These are phyloP conservation scores for Ensete ventricosum DNA, from an alignment of 176 grass and related monocot species.

Conservation along the genomic window DNA sequence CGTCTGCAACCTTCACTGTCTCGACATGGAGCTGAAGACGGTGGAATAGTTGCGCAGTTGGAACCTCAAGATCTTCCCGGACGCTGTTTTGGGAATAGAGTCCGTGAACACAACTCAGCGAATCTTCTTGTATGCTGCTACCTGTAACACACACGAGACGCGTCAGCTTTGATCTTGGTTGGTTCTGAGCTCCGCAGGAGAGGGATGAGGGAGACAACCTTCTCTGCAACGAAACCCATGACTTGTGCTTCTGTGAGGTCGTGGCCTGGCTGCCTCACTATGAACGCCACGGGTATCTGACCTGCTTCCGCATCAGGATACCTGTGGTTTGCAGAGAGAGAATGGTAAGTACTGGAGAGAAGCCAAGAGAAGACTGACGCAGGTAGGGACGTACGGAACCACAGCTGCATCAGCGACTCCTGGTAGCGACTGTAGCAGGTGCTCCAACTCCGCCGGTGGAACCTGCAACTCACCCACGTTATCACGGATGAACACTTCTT, in stretches of 20 bases:
- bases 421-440: conserved; percentile 43
- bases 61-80: conserved; percentile 56
- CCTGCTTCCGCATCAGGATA: conserved; percentile 85
- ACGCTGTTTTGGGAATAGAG: conserved; percentile 45
- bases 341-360: not conserved
- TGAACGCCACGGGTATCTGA: conserved; percentile 71
- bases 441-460: conserved; percentile 59
- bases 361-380: not conserved
- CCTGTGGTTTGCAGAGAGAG: conserved; percentile 21
- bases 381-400: conserved; percentile 37
- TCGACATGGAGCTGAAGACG: not conserved
- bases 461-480: conserved; percentile 30
- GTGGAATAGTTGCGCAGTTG: conserved; percentile 18
- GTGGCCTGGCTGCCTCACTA: conserved; percentile 48
- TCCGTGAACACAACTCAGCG: conserved; percentile 46
- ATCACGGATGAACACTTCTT: conserved; percentile 1
- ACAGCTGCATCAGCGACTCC: conserved; percentile 52
- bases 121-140: conserved; percentile 77
- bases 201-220: conserved; percentile 30
- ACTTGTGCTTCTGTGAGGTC: conserved; percentile 38
- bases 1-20: not conserved
- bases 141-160: conserved; percentile 29
- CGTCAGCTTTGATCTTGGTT: not conserved
- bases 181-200: not conserved
- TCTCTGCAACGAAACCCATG: conserved; percentile 62